Conservation (phyloP, 306 rosid species). For the Gastrolobium bilobum region DNA sequence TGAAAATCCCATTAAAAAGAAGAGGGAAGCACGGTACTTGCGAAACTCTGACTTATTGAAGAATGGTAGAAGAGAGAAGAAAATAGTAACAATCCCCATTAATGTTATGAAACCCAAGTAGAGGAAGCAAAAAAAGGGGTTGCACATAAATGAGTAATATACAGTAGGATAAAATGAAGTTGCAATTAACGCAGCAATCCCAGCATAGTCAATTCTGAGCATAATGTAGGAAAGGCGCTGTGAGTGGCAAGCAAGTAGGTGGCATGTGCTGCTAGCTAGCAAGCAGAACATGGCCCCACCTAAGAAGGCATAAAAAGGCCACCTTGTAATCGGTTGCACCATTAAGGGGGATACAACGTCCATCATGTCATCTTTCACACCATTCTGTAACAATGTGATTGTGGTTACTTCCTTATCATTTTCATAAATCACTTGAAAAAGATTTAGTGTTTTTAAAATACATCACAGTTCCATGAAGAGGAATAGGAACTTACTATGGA, state of each 20-base stretch:
- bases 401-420: neutral
- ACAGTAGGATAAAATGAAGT: conserved; percentile 75
- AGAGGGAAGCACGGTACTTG: conserved; percentile 62
- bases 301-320: conserved; percentile 72
- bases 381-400: conserved; percentile 51
- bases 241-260: conserved; percentile 72
- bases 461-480: conserved; percentile 3
- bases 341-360: conserved; percentile 51
- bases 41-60: conserved; percentile 60
- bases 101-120: conserved; percentile 68
- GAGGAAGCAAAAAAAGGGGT: conserved; percentile 62
- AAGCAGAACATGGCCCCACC: conserved; percentile 78
- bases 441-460: neutral
- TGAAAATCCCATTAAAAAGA: conserved; percentile 67
- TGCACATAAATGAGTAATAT: conserved; percentile 77
- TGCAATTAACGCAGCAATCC: conserved; percentile 67
- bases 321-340: conserved; percentile 59
- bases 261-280: conserved; percentile 74
- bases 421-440: conserved; percentile 10
- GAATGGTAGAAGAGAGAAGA: conserved; percentile 61
- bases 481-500: conserved; percentile 51
- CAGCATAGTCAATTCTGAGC: conserved; percentile 70
- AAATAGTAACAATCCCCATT: conserved; percentile 56
- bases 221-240: conserved; percentile 62
- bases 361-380: conserved; percentile 49